phyloP scores from a whole-genome alignment of 345 rosid genomes.

The Cardiospermum halicacabum region DNA sequence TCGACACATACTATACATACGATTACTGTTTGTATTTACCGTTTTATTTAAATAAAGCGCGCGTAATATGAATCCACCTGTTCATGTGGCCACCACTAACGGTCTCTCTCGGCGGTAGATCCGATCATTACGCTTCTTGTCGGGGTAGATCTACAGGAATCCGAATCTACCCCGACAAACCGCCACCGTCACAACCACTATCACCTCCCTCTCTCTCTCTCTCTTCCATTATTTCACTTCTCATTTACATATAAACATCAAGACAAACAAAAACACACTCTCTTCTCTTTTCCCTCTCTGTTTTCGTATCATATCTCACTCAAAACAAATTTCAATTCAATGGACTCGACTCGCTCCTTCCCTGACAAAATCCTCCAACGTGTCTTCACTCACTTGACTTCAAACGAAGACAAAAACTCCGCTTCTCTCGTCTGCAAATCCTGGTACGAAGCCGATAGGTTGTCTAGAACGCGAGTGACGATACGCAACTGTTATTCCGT shows the following conservation, averaged over 20 bases:
- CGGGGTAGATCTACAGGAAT: not conserved
- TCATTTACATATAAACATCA: not conserved
- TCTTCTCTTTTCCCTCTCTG: not conserved
- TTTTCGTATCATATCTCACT: not conserved
- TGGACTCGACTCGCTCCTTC: constrained; percentile 32
- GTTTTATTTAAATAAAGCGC: not conserved
- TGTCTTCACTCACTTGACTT: constrained; percentile 39
- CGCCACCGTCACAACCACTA: not conserved
- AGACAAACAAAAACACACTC: too few species aligned
- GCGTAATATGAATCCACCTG: not conserved
- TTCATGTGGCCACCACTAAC: not conserved
- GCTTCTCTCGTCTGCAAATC: constrained; percentile 56
- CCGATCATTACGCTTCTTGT: not conserved
- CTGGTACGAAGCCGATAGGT: constrained; percentile 64
- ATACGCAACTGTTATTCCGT: constrained; percentile 77
- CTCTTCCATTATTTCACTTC: not conserved
- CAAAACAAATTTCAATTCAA: not conserved
- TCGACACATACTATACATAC: too few species aligned
- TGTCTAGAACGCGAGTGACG: constrained; percentile 52
- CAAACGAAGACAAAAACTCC: constrained; percentile 52
- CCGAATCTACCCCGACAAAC: not conserved
- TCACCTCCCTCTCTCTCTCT: not conserved
- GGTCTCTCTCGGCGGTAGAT: not conserved
- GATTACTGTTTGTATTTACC: too few species aligned
- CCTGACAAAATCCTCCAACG: constrained; percentile 65